These are phyloP conservation scores for Calocybe indica DNA, from an alignment of 768 basidiomycete species.

Conservation along the genomic window DNA sequence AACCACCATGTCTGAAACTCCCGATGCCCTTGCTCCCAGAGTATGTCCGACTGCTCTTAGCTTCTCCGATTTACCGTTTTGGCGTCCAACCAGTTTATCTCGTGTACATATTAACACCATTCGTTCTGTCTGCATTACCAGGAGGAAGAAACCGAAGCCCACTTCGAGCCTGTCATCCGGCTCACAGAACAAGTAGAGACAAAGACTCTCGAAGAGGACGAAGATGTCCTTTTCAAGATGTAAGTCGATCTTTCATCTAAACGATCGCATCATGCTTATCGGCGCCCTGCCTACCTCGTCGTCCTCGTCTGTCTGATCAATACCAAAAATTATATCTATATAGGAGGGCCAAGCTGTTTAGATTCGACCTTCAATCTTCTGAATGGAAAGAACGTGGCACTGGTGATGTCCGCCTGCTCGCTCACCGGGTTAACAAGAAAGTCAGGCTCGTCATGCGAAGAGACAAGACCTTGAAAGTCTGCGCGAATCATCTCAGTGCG, in stretches of 20 bases:
- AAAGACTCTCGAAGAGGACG: constrained; percentile 94
- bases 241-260: constrained; percentile 39
- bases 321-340: not conserved
- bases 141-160: constrained; percentile 81
- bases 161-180: constrained; percentile 95
- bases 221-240: constrained; percentile 94
- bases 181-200: constrained; percentile 94
- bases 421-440: constrained; percentile 87
- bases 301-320: too few relatives aligned
- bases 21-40: constrained; percentile 66
- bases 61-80: constrained; percentile 12
- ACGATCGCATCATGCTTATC: constrained; percentile 20
- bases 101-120: constrained; percentile 4
- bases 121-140: constrained; percentile 19
- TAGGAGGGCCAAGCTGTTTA: constrained; percentile 98
- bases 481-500: constrained; percentile 93
- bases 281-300: not conserved
- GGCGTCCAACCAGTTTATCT: constrained; percentile 8
- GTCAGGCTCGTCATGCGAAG: constrained; percentile 97
- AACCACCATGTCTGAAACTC: constrained; percentile 47
- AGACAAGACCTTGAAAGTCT: constrained; percentile 99
- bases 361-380: constrained; percentile 68
- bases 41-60: constrained; percentile 39
- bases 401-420: constrained; percentile 88
- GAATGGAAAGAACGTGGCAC: constrained; percentile 99